Conservation (phyloP, 768 basidiomycete genomes). For the Vishniacozyma victoriae region DNA sequence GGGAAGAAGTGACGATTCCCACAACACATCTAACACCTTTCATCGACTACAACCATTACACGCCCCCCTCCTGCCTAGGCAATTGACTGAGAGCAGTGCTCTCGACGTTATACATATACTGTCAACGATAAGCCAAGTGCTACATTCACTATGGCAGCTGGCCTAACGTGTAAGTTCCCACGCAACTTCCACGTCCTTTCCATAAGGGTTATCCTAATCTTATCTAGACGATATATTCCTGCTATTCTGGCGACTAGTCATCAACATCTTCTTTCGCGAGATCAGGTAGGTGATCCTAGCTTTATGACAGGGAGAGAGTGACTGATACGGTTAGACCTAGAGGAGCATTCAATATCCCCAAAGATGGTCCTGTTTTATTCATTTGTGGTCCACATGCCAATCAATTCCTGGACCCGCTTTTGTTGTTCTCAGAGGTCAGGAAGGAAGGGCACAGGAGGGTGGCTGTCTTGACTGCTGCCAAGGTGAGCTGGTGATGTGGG, state of each 20-base stretch:
- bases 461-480: slow-evolving; percentile 80
- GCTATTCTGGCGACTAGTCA: slow-evolving; percentile 74
- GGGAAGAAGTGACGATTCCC: too few relatives aligned
- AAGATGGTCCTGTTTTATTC: slow-evolving; percentile 83
- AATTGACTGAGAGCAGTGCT: too few relatives aligned
- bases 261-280: slow-evolving; percentile 94
- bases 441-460: slow-evolving; percentile 75
- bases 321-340: slow-evolving; percentile 56
- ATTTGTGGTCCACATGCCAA: slow-evolving; percentile 90
- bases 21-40: too few relatives aligned
- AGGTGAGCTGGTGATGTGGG: slow-evolving; percentile 43
- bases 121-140: too few relatives aligned
- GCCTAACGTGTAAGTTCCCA: slow-evolving; percentile 26
- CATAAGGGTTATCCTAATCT: slow-evolving; percentile 3
- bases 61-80: too few relatives aligned
- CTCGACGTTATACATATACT: too few relatives aligned
- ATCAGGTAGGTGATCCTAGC: slow-evolving; percentile 51
- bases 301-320: neutral
- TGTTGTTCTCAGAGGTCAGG: slow-evolving; percentile 77
- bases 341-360: slow-evolving; percentile 90
- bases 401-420: slow-evolving; percentile 87
- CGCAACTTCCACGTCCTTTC: slow-evolving; percentile 6
- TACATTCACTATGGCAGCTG: slow-evolving; percentile 31
- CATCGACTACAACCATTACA: too few relatives aligned
- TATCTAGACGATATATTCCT: slow-evolving; percentile 66